These are phyloP conservation scores for Colletotrichum incanum DNA, from an alignment of 2,329 filamentous ascomycete species.

Conservation along the genomic window DNA sequence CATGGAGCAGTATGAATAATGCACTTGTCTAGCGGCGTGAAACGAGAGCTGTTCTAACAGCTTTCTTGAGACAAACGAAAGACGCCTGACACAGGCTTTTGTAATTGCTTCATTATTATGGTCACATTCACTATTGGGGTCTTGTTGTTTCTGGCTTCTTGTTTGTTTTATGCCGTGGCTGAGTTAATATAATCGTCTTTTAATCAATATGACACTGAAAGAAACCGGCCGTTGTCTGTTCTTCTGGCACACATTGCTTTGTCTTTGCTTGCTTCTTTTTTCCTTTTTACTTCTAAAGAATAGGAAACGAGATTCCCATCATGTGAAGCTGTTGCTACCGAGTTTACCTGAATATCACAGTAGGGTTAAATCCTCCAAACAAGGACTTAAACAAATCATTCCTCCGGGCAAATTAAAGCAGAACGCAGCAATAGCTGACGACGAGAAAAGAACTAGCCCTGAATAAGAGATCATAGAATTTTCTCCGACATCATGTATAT, in stretches of 20 bases:
- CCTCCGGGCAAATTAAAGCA: neutral
- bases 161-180: neutral
- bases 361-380: no score
- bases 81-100: neutral
- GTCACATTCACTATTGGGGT: no score
- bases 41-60: no score
- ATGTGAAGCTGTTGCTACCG: neutral
- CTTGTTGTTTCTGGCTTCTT: no score
- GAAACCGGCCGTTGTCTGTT: fast-evolving
- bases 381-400: no score
- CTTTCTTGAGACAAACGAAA: neutral
- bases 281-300: no score
- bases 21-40: neutral
- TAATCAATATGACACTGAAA: neutral
- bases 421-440: no score
- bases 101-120: neutral
- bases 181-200: neutral
- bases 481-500: neutral
- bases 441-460: neutral
- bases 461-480: neutral
- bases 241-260: neutral
- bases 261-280: neutral
- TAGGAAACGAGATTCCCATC: neutral
- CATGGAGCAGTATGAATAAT: no score
- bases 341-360: no score